Percentiles rank a stretch among this genome's conserved stretches.
Conservation (phyloP, 495 filamentous ascomycete genomes). For the Penicillium pancosmium region DNA sequence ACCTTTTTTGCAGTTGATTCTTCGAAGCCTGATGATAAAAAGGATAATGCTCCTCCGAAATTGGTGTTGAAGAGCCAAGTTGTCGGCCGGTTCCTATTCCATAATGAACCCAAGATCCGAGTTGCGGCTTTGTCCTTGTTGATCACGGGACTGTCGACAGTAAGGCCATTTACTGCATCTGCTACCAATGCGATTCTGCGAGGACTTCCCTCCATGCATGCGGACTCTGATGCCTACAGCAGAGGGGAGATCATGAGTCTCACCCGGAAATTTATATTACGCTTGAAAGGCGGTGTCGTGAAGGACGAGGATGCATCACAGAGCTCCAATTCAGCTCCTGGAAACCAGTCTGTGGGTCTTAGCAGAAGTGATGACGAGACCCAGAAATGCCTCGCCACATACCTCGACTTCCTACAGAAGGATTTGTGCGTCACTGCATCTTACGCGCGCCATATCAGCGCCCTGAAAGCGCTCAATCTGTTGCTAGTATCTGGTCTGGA, state of each 20-base stretch:
- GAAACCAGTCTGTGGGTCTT: conserved; percentile 17
- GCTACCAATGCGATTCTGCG: conserved; percentile 61
- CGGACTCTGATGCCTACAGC: conserved; percentile 81
- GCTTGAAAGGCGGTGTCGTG: conserved; percentile 52
- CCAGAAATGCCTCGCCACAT: conserved; percentile 66
- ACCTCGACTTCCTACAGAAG: conserved; percentile 65
- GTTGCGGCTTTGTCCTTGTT: conserved; percentile 76
- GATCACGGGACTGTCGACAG: conserved; percentile 66
- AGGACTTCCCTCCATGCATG: conserved; percentile 68
- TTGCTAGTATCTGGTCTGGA: conserved; percentile 61
- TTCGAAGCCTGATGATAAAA: conserved; percentile 25
- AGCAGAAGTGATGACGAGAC: conserved; percentile 46
- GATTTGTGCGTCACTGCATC: conserved; percentile 77
- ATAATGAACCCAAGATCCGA: conserved; percentile 63
- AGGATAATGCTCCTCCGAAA: conserved; percentile 15
- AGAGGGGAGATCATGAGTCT: conserved; percentile 73
- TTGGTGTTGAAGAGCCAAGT: conserved; percentile 44
- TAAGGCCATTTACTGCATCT: conserved; percentile 64
- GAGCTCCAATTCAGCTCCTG: conserved; percentile 7
- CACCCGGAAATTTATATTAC: conserved; percentile 67
- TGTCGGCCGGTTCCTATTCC: conserved; percentile 60
- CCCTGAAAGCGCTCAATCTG: conserved; percentile 66
- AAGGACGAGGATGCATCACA: conserved; percentile 22
- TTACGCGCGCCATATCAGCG: conserved; percentile 85
- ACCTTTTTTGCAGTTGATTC: conserved; percentile 31